Base-by-base conservation (phyloP, 2,329 filamentous ascomycete genomes). In the Parascedosporium putredinis region DNA sequence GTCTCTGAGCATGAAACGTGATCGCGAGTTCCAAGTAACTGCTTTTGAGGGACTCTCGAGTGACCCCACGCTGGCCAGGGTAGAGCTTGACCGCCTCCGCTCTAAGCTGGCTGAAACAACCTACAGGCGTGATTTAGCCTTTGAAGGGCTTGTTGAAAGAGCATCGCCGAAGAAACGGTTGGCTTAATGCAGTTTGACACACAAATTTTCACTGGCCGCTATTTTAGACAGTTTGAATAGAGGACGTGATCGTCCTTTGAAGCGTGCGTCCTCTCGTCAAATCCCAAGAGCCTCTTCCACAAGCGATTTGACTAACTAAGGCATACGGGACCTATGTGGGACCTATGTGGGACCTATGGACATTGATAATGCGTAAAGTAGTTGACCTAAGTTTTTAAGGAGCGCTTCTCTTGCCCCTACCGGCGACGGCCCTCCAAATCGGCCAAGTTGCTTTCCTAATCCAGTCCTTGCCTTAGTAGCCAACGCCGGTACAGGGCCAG, bases 31-130 rank as follows among this genome's bases (percentile, higher is more conserved):
- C 1, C 76, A 83, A 53, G 70, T 91, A 16, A 72, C 71, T 33
- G 73, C 73, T 20, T 95, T 88, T 56, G 77, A 82, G 49, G 81
- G 84, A 5, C 64, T 95, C 52, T 86, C 89, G 1, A 81, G 81
- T 5, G 82, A 95, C 59, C 66, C 77, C 7, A 75, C 82, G 45
- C 73, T 78, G 44, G 88, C 88, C 31, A 76, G 83, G 56, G 67
- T 71, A n/a, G 81, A 87, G 61, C 72, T 95, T 24, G 84, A 86
- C 55, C 69, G 73, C 25, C 66, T 89, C 40, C 77, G 85, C 52
- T 67, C 69, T 2, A 79, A 88, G 58, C 68, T 95, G 43, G 72
- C 75, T 34, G 66, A 68, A 8, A 66, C 88, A 47, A 81, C 75
- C 24, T 72, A 72, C 55, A 73, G 74, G 56, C 76, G 89, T 49